Evolutionary conservation across 2,329 filamentous ascomycete genomes (phyloP), one percentile per base, ranked within the genome.

Genomic region (Cylindrodendrum hubeiense): DNA sequence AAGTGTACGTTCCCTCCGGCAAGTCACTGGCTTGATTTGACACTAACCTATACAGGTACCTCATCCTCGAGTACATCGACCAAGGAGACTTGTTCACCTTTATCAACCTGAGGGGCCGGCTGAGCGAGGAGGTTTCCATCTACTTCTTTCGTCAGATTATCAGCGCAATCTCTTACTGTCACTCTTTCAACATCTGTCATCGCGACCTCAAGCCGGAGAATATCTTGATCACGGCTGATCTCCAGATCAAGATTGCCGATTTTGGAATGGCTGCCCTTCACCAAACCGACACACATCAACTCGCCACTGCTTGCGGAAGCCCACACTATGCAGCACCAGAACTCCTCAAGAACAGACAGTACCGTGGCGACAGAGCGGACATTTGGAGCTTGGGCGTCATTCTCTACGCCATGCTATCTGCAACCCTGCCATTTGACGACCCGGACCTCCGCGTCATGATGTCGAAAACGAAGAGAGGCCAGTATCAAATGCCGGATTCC

Each of bases 161-260:
- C 76, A 93, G 93, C 59, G 96, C 94, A 1, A 86, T 99, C 54
- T 90, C 94, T 3, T 98, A 98, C 80, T 97, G 95, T 72, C 96
- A 99, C 80, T 90, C 92, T 3, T 93, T 97, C 81, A 94, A 95
- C 72, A 97, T 99, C 68, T 97, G 95, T 77, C 96, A 99, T 77
- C 92, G 96, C 24, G 96, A 99, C 73, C 85, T 99, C 57, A 99
- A 99, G 80, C 96, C 95, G 0, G 96, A 99, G 80, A 99, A 99
- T 74, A 98, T 99, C 49, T 85, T 99, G 19, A 86, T 99, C 54
- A 94, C 94, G 62, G 84, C 84, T 3, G 84, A 91, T 50, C 87
- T 91, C 57, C 90, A 93, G 63, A 90, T 98, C 78, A 99, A 98
- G 81, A 90, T 99, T 73, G 95, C 95, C 55, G 96, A 99, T 79